Evolutionary conservation across 108 stramenopile genomes (phyloP).

Genomic region (Aurantiochytrium sp.): DNA sequence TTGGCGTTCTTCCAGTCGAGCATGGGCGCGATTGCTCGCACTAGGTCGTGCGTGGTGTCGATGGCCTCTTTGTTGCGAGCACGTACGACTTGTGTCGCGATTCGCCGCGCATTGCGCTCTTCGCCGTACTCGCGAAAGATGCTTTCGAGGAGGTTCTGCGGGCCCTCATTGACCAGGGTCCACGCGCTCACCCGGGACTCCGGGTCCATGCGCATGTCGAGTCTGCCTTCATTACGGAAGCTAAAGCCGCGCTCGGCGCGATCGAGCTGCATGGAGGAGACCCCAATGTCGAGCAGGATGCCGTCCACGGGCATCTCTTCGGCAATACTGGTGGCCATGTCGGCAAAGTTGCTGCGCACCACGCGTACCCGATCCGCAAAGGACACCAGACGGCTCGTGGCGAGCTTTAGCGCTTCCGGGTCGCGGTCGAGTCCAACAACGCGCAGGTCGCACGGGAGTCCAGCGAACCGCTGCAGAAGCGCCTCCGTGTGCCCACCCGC

Average conservation of each 20-base stretch:
- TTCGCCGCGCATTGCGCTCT: not conserved
- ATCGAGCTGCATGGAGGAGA: slow-evolving; percentile 87
- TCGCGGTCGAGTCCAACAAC: slow-evolving; percentile 37
- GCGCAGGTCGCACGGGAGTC: not conserved
- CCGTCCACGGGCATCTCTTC: slow-evolving; percentile 64
- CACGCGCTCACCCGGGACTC: not conserved
- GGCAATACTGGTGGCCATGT: not conserved
- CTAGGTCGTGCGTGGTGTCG: slow-evolving; percentile 67
- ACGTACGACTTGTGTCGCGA: not conserved
- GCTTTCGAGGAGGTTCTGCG: not conserved
- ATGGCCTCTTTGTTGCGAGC: slow-evolving; percentile 24
- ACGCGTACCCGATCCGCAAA: no score
- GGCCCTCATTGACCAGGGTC: not conserved
- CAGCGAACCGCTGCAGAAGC: not conserved
- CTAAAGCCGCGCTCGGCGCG: slow-evolving; percentile 79
- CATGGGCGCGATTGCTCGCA: slow-evolving; percentile 68
- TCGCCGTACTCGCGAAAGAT: not conserved
- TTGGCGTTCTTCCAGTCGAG: slow-evolving; percentile 71
- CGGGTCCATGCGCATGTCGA: slow-evolving; percentile 85
- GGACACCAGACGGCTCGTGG: not conserved
- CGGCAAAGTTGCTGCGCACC: not conserved
- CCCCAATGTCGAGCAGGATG: slow-evolving; percentile 85
- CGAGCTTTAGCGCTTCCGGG: slow-evolving; percentile 29
- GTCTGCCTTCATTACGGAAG: slow-evolving; percentile 81
- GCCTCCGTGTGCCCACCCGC: slow-evolving; percentile 36